Evolutionary conservation across 805 yeast genomes (phyloP), one percentile per base, ranked within the genome.

Genomic region (Myxozyma melibiosi): DNA sequence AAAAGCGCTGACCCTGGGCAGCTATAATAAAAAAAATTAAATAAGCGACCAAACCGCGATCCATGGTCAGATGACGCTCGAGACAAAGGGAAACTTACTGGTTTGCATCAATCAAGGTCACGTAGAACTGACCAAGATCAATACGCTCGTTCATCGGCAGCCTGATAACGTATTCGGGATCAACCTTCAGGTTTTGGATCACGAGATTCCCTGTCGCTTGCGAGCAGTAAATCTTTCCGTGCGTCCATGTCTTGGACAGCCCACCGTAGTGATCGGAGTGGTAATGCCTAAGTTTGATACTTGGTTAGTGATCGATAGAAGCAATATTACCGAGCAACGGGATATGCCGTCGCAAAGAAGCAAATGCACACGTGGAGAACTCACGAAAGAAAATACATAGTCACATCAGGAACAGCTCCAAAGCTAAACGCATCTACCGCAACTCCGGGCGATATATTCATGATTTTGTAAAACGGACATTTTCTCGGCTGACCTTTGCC

Each of bases 181-280:
- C 78, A 1, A 88, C 80, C 18, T 81, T 80, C 66, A 86, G 82
- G 63, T 82, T 79, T 45, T 78, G 67, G 1, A 73, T 67, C 6
- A 85, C 74, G 28, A 92, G 74, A 22, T 78, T 74, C 1, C 81
- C 82, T 0, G 98, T 91, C 2, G 85, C 80, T 9, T 76, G 74
- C 0, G 96, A 84, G 60, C 95, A 85, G 64, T 84, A 89, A 2
- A 94, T 82, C 5, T 75, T 74, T 0, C 90, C 91, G 51, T 80
- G 79, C 44, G 78, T 71, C 98, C 98, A 94, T 22, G 78, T 76
- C 65, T 86, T 87, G 2, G 84, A 73, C 14, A 94, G 72, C 0
- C 99, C 98, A 3, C 89, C 90, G 68, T 94, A 94, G 69, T 94
- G 99, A 69, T 94, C 99, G 0, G 96, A 76, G 70, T 94, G 99